Base-by-base conservation (phyloP, 2,329 filamentous ascomycete genomes). In the Colletotrichum tanaceti region DNA sequence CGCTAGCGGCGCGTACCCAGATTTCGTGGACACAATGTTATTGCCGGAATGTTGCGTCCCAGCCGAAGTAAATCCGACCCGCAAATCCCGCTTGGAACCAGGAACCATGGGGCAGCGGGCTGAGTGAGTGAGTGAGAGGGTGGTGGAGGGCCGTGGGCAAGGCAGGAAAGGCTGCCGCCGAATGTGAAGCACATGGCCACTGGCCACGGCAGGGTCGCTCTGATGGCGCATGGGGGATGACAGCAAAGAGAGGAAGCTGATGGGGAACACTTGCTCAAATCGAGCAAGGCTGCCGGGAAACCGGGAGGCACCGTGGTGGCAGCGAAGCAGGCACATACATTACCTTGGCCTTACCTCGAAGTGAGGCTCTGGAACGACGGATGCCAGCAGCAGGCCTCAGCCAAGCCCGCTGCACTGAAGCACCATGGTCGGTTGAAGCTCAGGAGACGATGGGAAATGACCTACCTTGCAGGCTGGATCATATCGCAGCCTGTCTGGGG, bases 1-100 rank as follows among this genome's bases (percentile, higher is more conserved):
- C 68, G 64, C 63, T 71, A 71, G 68, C 70, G 63, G 14, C 39
- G 22, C 52, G 44, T 62, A 44, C 55, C 52, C 68, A 63, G 58
- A 54, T 50, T 54, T 68, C 44, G 22, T 62, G 62, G 59, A 65
- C 64, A 50, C 20, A 32, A 44, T 71, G 68, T 68, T 70, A 68
- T 67, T 53, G 68, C 43, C 49, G 60, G 60, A 70, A 71, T 71
- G 60, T 47, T 39, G 22, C 7, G 32, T n/a, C n/a, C n/a, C 20
- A 46, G 41, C 70, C 68, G 70, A 65, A 61, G 70, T 68, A 61
- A 41, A 62, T 55, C 68, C 70, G 68, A n/a, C 46, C 43, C 57
- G 44, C 49, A 38, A 58, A 20, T n/a, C 7, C 13, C 43, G 10
- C 6, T n/a, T 11, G 41, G 38, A 16, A 44, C 61, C 24, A 38